Evolutionary conservation across 2,329 filamentous ascomycete species (phyloP), one percentile per base, ranked within the genome.

Genomic region (Fusarium transvaalense): DNA sequence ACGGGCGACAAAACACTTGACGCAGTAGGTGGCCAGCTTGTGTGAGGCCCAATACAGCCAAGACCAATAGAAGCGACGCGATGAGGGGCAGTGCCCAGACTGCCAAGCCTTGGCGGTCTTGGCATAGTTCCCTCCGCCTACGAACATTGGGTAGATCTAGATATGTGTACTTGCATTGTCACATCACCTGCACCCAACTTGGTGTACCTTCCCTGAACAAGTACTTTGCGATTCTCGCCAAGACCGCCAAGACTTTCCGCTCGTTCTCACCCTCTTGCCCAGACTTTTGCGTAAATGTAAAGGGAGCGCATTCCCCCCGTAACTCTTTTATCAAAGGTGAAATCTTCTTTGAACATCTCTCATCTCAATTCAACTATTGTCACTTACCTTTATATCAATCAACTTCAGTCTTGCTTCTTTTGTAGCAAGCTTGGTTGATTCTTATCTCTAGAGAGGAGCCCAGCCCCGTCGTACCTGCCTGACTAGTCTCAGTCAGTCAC

Each of bases 71-170:
- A 61, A 73, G 64, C 56, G 61, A 43, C 56, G 39, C 70, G 64
- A 76, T 76, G 76, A 73, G 74, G 73, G 74, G 74, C 72, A 71
- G 70, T 74, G 78, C 79, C 79, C 76, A 81, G 78, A 60, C 61
- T 72, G 78, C 78, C 79, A 80, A 80, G 78, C 0, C 77, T 78
- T 80, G 78, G 76, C 77, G 59, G 27, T 58, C 77, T 80, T 79
- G 78, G 78, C 77, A 75, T 38, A 41, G 57, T 68, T 52, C 66
- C 71, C 71, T 76, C 74, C 72, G 72, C 78, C 69, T 72, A 56
- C 55, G 10, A 42, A 43, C 46, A 47, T n/a, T 27, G 51, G 25
- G 73, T 77, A 72, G 29, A 35, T 42, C 17, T 39, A 48, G 39
- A 42, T 62, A 41, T 31, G n/a, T 45, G 43, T 71, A 77, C 74